Evolutionary conservation across 495 filamentous ascomycete species (phyloP).

Genomic region (Penicillium subrubescens): DNA sequence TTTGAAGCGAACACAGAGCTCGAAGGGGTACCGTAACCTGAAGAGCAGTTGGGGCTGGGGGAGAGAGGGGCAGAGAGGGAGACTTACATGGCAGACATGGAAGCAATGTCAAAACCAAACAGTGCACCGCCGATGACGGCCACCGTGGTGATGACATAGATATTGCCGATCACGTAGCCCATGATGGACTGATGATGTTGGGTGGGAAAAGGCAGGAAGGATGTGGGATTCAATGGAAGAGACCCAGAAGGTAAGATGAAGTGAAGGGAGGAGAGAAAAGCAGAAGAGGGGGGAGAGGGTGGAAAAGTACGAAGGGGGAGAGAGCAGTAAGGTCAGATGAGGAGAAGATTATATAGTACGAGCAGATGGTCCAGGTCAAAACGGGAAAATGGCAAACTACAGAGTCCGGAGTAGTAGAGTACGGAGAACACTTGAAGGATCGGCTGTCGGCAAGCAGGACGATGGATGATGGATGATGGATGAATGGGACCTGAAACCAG

Average conservation of each 20-base stretch:
- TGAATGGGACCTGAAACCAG: too few relatives aligned
- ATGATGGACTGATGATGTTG: constrained; percentile 11
- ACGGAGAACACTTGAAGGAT: too few relatives aligned
- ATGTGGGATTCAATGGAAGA: neutral
- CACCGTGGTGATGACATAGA: constrained; percentile 35
- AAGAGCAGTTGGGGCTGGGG: neutral
- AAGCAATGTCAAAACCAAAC: constrained; percentile 75
- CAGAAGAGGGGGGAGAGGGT: neutral
- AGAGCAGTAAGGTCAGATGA: neutral
- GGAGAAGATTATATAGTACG: neutral
- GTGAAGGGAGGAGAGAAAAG: neutral
- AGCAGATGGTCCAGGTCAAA: too few relatives aligned
- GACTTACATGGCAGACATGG: constrained; percentile 67
- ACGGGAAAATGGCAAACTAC: too few relatives aligned
- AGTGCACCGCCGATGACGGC: constrained; percentile 58
- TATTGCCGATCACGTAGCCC: constrained; percentile 31
- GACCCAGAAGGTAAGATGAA: neutral
- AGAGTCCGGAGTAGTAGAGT: too few relatives aligned
- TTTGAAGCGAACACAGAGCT: neutral
- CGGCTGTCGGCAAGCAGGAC: too few relatives aligned
- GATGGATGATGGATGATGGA: too few relatives aligned
- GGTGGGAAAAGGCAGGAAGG: neutral
- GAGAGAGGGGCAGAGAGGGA: neutral
- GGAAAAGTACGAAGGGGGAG: neutral
- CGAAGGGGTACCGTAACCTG: too few relatives aligned